Base-by-base conservation (phyloP, 169 alveolate species). In the Cyclospora cayetanensis region DNA sequence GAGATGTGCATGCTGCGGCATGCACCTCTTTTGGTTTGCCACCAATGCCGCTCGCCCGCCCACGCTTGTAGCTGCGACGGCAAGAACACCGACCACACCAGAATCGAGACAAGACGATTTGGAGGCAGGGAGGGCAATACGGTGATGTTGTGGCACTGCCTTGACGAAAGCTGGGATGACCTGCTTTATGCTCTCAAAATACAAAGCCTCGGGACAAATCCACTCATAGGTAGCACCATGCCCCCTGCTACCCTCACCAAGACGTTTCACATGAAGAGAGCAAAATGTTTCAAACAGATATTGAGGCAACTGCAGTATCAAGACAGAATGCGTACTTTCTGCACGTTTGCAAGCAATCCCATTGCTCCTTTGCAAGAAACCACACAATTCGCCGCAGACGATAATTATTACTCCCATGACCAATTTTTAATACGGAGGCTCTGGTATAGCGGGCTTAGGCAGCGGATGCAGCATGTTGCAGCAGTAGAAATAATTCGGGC, bases 141-240 rank as follows among this genome's bases (percentile, higher is more conserved):
- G n/a, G n/a, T n/a, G n/a, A n/a, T n/a, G n/a, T n/a, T n/a, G 60
- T 15, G 60, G 60, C 7, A 15, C 60, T 52, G 20, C 74, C 63
- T 79, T 37, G 89, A 79, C 34, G 74, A 79, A n/a, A 68, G 89
- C 5, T 79, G 89, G 89, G 89, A 68, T 12, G 89, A 79, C 22
- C 39, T 43, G 50, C 74, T 79, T 46, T 52, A 68, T 0, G 74
- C 52, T 25, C 52, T 79, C 4, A 50, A 72, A 79, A 72, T 60
- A 4, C 89, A 79, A 31, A 79, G 52, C 53, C 52, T 79, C 5
- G 89, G 89, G 29, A 79, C 74, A 52, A 52, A 79, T 0, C 43
- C 89, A 15, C 74, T 79, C 22, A 79, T 29, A 25, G 89, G 89
- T 4, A 52, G 39, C 4, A 4, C 89, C 46, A 29, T 50, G 29